These are phyloP conservation scores for Mycosarcoma mackinlayi DNA, from an alignment of 1,284 basidiomycete species.

Conservation along the genomic window DNA sequence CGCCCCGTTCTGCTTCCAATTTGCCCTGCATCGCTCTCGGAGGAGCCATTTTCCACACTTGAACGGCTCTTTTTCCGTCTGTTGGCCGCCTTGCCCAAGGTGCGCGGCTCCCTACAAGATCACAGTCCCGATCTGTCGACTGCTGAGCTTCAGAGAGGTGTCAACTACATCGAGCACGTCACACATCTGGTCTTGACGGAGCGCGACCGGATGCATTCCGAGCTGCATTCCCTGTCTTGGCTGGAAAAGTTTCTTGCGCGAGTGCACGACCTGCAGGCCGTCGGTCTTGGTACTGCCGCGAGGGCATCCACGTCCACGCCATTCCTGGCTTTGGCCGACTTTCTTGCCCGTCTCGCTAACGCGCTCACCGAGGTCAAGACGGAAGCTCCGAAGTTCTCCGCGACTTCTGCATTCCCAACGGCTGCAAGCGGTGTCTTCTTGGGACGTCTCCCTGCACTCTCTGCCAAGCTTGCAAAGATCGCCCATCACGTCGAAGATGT, in stretches of 20 bases:
- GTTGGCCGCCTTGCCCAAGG: constrained; percentile 76
- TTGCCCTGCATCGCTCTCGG: constrained; percentile 36
- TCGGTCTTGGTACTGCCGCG: constrained; percentile 4
- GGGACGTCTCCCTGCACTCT: constrained; percentile 11
- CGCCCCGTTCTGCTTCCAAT: constrained; percentile 59
- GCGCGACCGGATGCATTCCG: constrained; percentile 37
- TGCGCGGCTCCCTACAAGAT: constrained; percentile 76
- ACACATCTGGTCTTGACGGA: constrained; percentile 47
- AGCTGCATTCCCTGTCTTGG: constrained; percentile 22
- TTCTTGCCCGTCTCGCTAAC: constrained; percentile 31
- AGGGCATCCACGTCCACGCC: constrained; percentile 12
- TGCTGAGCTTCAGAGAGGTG: constrained; percentile 83
- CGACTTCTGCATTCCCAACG: constrained; percentile 28
- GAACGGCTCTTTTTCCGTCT: constrained; percentile 82
- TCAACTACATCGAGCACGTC: constrained; percentile 82
- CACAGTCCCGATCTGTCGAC: constrained; percentile 87
- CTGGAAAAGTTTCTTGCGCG: constrained; percentile 24
- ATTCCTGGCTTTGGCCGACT: constrained; percentile 28
- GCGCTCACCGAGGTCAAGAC: constrained; percentile 28
- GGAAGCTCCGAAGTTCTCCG: constrained; percentile 31
- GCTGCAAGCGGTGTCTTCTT: constrained; percentile 7
- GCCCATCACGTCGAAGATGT: constrained; percentile 16
- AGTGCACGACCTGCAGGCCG: constrained; percentile 16
- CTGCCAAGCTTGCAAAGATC: constrained; percentile 14
- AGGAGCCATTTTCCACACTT: constrained; percentile 69